A percentile compares a stretch with the other conserved stretches of the same genome.
These are phyloP conservation scores for Phoenix roebelenii DNA, from an alignment of 176 grass and related monocot species.

Conservation along the genomic window DNA sequence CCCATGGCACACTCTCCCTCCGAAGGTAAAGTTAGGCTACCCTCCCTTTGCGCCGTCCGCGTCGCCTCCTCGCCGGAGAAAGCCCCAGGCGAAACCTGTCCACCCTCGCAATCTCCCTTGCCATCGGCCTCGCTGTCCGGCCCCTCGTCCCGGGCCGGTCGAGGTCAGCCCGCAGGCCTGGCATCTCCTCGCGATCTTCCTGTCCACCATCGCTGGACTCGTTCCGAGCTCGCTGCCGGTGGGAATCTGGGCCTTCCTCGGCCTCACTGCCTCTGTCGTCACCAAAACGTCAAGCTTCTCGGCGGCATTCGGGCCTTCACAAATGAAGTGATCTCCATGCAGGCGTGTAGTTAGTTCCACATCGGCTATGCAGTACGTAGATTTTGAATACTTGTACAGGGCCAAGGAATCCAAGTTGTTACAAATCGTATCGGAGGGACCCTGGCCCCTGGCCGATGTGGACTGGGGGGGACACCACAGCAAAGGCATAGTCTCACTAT, in stretches of 20 bases:
- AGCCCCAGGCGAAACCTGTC: conserved; percentile 25
- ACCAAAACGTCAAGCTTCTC: conserved; percentile 69
- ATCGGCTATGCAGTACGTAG: no score
- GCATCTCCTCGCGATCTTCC: conserved; percentile 92
- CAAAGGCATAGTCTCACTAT: conserved; percentile 54
- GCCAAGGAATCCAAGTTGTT: no score
- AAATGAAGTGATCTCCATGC: conserved; percentile 56
- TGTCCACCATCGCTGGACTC: conserved; percentile 75
- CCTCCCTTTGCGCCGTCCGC: no score
- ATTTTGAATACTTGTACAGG: no score
- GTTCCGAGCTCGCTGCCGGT: conserved; percentile 73
- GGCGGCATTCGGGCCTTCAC: conserved; percentile 83
- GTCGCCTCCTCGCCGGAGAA: no score
- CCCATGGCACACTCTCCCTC: no score
- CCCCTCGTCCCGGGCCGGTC: conserved; percentile 45
- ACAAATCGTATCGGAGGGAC: no score
- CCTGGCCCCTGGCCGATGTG: conserved; percentile 44
- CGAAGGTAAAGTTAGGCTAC: no score
- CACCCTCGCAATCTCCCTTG: conserved; percentile 51
- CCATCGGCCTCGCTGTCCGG: conserved; percentile 53
- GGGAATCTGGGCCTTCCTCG: conserved; percentile 86
- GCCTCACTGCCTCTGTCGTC: conserved; percentile 56
- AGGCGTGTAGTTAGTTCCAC: no score
- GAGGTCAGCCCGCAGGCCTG: conserved; percentile 66
- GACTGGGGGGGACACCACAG: no score